Percentiles rank a stretch among this genome's conserved stretches.
Conservation (phyloP, 163 green algal genomes). For the Chlamydomonas reinhardtii region DNA sequence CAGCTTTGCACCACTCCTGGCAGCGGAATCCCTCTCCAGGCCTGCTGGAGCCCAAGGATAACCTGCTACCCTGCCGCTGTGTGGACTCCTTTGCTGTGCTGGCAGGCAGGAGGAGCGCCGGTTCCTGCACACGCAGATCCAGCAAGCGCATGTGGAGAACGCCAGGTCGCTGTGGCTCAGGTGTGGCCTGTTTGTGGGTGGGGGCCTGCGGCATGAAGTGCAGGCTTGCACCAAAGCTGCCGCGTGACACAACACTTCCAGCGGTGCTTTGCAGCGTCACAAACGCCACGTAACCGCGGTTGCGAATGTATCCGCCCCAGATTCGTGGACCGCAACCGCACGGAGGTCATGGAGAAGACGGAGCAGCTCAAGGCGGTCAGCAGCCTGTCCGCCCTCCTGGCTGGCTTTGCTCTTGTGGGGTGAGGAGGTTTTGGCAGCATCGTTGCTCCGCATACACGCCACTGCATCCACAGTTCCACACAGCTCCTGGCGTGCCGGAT, state of each 20-base stretch:
- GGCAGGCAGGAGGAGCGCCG: conserved; percentile 53
- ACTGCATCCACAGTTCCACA: too few relatives aligned
- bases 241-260: too few relatives aligned
- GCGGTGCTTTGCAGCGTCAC: too few relatives aligned
- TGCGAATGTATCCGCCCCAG: background rate
- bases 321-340: conserved; percentile 67
- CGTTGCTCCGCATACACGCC: background rate
- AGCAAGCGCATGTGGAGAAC: conserved; percentile 86
- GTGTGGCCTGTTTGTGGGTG: background rate
- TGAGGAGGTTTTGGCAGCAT: background rate
- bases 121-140: conserved; percentile 69
- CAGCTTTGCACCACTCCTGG: too few relatives aligned
- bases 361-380: conserved; percentile 87
- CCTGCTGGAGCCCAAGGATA: too few relatives aligned
- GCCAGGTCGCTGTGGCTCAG: conserved; percentile 74
- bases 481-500: too few relatives aligned
- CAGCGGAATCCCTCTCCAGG: too few relatives aligned
- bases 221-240: too few relatives aligned
- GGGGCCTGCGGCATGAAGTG: too few relatives aligned
- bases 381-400: conserved; percentile 81
- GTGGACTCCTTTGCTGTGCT: background rate
- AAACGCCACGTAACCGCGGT: background rate
- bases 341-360: conserved; percentile 82
- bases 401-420: conserved; percentile 77
- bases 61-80: too few relatives aligned